Evolutionary conservation across 768 basidiomycete species (phyloP), one percentile per base, ranked within the genome.

Genomic region (Lactarius pseudohatsudake): DNA sequence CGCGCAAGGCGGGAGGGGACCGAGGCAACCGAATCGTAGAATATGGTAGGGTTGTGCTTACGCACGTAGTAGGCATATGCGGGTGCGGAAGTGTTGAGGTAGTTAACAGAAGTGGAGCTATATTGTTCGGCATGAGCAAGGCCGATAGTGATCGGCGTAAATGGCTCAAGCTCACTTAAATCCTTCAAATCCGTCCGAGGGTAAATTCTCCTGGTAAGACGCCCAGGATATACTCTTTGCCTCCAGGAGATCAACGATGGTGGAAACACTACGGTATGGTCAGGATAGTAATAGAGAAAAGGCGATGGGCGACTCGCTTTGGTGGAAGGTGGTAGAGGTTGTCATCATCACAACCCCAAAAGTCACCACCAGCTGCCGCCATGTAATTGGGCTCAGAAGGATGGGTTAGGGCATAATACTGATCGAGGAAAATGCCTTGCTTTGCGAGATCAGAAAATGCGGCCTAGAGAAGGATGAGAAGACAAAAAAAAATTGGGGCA

Each of bases 311-410:
- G n/a, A 69, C 67, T 20, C 38, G 74, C 74, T 71, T 72, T 61
- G 66, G 4, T 18, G 73, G 71, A 34, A 72, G 73, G 65, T 71
- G 62, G 67, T 75, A 74, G 15, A 76, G 71, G 62, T 72, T 67
- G 65, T 89, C 85, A 64, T 75, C 77, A 1, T 73, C 74, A 73
- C 82, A 77, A 38, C 82, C 87, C 58, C 76, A 85, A 72, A 82
- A 86, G 72, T 84, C 82, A 45, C 86, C 86, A 20, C 82, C 83
- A 11, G 78, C 76, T 1, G 77, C 73, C 15, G 84, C 80, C 59
- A 82, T 70, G 62, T 82, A 88, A 75, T 89, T 88, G 38, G 87
- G 87, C 73, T 89, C 78, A 1, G 86, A 86, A 4, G 86, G 84
- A 70, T 86, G 85, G 32, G 84, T 84, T 45, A 85, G 67, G 4